These are phyloP conservation scores for Colletotrichum chrysophilum DNA, from an alignment of 2,329 filamentous ascomycete genomes.

Conservation along the genomic window DNA sequence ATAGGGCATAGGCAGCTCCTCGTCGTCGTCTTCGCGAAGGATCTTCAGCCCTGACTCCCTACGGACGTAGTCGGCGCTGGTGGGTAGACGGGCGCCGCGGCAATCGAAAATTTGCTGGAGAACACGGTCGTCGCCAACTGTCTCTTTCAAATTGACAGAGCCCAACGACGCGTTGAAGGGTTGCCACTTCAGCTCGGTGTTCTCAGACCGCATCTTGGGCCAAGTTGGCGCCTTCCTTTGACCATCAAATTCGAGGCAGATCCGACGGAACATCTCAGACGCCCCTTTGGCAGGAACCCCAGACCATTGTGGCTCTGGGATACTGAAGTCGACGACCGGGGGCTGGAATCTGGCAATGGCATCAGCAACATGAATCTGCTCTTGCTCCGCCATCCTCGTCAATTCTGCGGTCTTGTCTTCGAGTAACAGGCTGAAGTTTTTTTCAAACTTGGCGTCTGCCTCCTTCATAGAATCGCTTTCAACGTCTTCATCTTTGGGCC, in stretches of 20 bases:
- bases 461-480: background rate
- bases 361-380: conserved; percentile 30
- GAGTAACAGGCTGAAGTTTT: conserved; percentile 27
- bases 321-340: conserved; percentile 31
- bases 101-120: background rate
- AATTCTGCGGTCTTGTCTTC: conserved; percentile 12
- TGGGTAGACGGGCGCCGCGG: background rate
- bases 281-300: conserved; percentile 12
- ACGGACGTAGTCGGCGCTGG: background rate
- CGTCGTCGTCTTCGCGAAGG: background rate
- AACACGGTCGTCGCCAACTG: background rate
- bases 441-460: conserved; percentile 23
- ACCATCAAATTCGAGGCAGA: background rate
- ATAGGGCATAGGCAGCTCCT: background rate
- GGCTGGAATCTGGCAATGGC: conserved; percentile 31
- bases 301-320: conserved; percentile 28
- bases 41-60: background rate
- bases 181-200: background rate
- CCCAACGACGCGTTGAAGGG: background rate
- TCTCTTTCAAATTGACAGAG: background rate
- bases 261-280: conserved; percentile 27
- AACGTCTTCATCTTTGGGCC: background rate
- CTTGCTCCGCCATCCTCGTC: conserved; percentile 28
- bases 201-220: conserved; percentile 19
- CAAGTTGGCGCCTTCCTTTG: background rate